Evolutionary conservation across 2,329 filamentous ascomycete species (phyloP).

Genomic region (Myriosclerotinia duriaeana): DNA sequence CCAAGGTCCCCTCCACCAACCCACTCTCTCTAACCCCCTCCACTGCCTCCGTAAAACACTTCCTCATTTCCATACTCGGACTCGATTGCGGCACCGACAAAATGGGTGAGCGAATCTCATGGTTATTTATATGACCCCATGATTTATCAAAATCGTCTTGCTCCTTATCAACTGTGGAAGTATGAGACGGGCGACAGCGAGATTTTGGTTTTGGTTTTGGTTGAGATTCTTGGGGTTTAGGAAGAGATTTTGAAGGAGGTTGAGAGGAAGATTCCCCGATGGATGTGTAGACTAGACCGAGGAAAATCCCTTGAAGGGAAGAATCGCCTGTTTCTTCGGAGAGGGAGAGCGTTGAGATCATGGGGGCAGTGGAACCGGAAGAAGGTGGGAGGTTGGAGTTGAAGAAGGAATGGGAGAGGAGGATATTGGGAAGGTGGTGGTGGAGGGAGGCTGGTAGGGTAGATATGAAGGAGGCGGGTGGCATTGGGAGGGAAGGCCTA

Average conservation of each 20-base stretch:
- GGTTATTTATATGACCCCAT: not conserved
- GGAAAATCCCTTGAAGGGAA: slow-evolving; percentile 15
- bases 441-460: slow-evolving; percentile 8
- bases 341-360: slow-evolving; percentile 9
- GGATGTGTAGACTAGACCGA: slow-evolving; percentile 19
- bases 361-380: not conserved
- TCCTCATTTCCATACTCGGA: not conserved
- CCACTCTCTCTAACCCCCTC: slow-evolving; percentile 26
- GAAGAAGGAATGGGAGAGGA: slow-evolving; percentile 14
- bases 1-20: slow-evolving; percentile 32
- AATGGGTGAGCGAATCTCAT: slow-evolving; percentile 3
- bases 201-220: not conserved
- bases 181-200: not conserved
- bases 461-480: slow-evolving; percentile 17
- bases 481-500: slow-evolving; percentile 14
- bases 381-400: not conserved
- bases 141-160: slow-evolving; percentile 1
- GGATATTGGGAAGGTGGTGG: slow-evolving; percentile 9
- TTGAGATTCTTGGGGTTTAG: not conserved
- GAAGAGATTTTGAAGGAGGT: not conserved
- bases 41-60: slow-evolving; percentile 30
- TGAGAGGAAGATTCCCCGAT: not conserved
- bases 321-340: slow-evolving; percentile 17
- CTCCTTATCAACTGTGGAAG: not conserved
- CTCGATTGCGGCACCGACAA: not conserved